Percentiles rank a stretch among this genome's conserved stretches.
phyloP scores from a whole-genome alignment of 2,329 filamentous ascomycete species.

The Neospermospora avenae region DNA sequence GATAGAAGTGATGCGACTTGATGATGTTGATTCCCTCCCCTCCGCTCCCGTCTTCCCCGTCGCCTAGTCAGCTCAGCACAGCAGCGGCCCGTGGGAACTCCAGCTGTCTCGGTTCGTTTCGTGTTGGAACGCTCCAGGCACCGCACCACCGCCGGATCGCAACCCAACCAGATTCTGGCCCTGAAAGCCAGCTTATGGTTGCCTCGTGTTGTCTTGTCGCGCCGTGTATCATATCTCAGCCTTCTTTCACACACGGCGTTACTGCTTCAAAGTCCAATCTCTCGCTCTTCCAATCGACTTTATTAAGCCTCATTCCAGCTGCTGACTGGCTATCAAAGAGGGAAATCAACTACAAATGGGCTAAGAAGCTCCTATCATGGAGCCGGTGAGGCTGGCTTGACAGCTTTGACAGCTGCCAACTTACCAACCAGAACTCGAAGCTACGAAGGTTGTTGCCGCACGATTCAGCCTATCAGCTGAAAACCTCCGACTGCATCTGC shows the following conservation, averaged over 20 bases:
- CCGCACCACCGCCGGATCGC: background rate
- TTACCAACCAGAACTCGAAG: background rate
- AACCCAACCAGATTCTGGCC: background rate
- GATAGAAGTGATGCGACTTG: background rate
- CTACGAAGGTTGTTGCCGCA: background rate
- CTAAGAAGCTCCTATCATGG: conserved; percentile 1
- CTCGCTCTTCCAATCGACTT: background rate
- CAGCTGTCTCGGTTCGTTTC: no score
- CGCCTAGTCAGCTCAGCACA: background rate
- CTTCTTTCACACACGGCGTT: background rate
- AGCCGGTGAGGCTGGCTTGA: background rate
- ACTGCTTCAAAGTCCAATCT: background rate
- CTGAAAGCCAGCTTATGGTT: background rate
- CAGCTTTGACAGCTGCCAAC: no score
- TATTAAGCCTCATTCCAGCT: background rate
- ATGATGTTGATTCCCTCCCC: background rate
- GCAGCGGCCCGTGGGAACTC: no score
- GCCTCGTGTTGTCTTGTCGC: no score
- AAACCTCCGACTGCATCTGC: background rate
- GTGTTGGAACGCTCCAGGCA: no score
- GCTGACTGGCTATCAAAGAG: background rate
- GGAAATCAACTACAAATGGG: background rate
- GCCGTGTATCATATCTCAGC: background rate
- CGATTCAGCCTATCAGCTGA: conserved; percentile 2
- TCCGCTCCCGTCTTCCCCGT: background rate